Conservation (phyloP, 371 early-diverging fungal genomes). For the Rozella allomycis region DNA sequence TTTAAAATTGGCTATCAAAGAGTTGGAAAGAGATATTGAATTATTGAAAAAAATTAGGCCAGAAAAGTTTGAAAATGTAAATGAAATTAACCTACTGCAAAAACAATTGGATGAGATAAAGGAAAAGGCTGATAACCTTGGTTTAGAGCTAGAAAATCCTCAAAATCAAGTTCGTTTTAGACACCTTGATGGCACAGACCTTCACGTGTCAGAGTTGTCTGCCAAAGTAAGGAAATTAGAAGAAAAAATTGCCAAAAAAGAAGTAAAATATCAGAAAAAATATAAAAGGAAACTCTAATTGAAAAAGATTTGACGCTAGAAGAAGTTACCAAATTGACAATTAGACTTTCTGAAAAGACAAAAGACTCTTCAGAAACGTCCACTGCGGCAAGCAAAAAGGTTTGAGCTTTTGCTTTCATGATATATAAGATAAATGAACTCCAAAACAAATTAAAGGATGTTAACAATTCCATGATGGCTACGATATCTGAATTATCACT, state of each 20-base stretch:
- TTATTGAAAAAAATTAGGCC: constrained; percentile 7
- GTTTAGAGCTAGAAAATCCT: constrained; percentile 15
- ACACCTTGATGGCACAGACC: constrained; percentile 21
- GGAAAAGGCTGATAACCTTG: constrained; percentile 8
- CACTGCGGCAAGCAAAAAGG: constrained; percentile 9
- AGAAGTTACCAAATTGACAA: constrained; percentile 18
- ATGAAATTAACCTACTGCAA: constrained; percentile 6
- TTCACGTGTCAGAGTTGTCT: constrained; percentile 12
- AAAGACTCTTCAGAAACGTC: constrained; percentile 12
- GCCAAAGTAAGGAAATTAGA: constrained; percentile 19
- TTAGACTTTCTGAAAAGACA: constrained; percentile 17
- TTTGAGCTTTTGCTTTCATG: too few relatives aligned
- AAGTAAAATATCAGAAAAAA: constrained; percentile 8
- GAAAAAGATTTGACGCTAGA: constrained; percentile 29
- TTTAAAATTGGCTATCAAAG: constrained; percentile 10
- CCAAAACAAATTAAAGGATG: constrained; percentile 15
- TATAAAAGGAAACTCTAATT: constrained; percentile 5
- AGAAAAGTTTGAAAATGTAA: constrained; percentile 1
- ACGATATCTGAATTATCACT: constrained; percentile 28
- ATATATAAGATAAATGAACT: constrained; percentile 17
- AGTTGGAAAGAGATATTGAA: constrained; percentile 13
- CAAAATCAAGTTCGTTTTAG: constrained; percentile 14
- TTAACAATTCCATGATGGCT: constrained; percentile 21
- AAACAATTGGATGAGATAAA: constrained; percentile 8
- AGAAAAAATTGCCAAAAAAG: constrained; percentile 19